phyloP scores from a whole-genome alignment of 2,329 filamentous ascomycete species.

The Albifimbria verrucaria region DNA sequence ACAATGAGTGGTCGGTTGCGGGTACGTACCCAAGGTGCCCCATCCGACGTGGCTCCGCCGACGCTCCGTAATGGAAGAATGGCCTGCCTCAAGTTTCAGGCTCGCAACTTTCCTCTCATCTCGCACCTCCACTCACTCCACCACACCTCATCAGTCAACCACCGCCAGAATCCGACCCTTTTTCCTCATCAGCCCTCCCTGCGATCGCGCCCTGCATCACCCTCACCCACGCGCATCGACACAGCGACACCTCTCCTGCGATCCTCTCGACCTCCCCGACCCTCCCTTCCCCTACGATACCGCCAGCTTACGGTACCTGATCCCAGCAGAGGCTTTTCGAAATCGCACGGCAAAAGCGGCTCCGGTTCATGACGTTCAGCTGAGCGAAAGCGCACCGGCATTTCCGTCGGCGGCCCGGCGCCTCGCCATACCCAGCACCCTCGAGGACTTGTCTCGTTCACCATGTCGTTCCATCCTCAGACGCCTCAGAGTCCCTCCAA shows the following conservation, averaged over 20 bases:
- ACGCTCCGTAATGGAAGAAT: neutral
- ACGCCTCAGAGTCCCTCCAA: constrained; percentile 67
- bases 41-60: neutral
- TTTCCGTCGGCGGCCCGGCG: constrained; percentile 28
- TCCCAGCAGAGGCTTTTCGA: neutral
- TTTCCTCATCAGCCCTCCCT: constrained; percentile 18
- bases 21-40: too few relatives aligned
- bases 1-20: too few relatives aligned
- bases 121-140: constrained; percentile 19
- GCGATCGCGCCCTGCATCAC: constrained; percentile 7
- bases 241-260: constrained; percentile 10
- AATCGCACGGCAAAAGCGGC: constrained; percentile 15
- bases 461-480: constrained; percentile 65
- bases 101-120: constrained; percentile 21
- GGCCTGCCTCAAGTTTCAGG: constrained; percentile 5
- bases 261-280: constrained; percentile 4
- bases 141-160: constrained; percentile 25
- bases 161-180: constrained; percentile 15
- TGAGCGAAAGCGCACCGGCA: constrained; percentile 29
- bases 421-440: constrained; percentile 24
- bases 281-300: constrained; percentile 10
- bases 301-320: constrained; percentile 13
- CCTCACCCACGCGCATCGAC: constrained; percentile 2
- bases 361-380: constrained; percentile 26
- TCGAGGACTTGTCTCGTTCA: constrained; percentile 33